Conservation (phyloP, 176 grass and related monocot species). For the maize (Zea mays) region Zm-B73-REFERENCE-NAM-5.0 NC_050102.1:25665001-25665500, state of each 20-base stretch:
- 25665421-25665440: slow-evolving; percentile 42
- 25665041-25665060: slow-evolving; percentile 33
- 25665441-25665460: slow-evolving; percentile 31
- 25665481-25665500: neutral
- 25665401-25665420: slow-evolving; percentile 23
- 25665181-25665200: slow-evolving; percentile 47
- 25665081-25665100: slow-evolving; percentile 16
- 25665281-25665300: slow-evolving; percentile 44
- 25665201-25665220: slow-evolving; percentile 67
- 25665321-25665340: neutral
- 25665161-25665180: slow-evolving; percentile 12
- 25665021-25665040: slow-evolving; percentile 19
- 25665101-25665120: slow-evolving; percentile 24
- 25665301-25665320: neutral
- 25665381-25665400: slow-evolving; percentile 16
- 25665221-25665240: slow-evolving; percentile 67
- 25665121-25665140: neutral
- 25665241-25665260: slow-evolving; percentile 34
- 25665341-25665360: slow-evolving; percentile 1
- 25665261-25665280: slow-evolving; percentile 28
- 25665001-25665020: neutral
- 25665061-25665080: neutral
- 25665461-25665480: slow-evolving; percentile 15
- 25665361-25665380: neutral
- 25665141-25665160: slow-evolving; percentile 25